Conservation (phyloP, 2,329 filamentous ascomycete species). For the Aspergillus melleus region DNA sequence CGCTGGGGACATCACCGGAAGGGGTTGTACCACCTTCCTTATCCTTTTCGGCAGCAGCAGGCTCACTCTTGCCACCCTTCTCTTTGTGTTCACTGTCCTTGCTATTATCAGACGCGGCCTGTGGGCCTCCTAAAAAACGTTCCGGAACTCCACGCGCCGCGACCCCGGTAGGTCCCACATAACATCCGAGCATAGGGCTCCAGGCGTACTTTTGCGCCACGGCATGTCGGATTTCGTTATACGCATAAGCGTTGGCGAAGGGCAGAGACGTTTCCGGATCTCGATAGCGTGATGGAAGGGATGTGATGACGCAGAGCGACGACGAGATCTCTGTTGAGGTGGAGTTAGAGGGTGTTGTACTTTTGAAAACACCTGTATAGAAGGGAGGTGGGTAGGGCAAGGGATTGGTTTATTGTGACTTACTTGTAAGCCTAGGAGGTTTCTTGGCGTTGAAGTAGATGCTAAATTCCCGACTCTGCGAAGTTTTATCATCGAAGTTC, state of each 20-base stretch:
- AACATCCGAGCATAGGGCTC: constrained; percentile 78
- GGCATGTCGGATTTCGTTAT: constrained; percentile 73
- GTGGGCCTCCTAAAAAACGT: constrained; percentile 57
- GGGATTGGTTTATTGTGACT: constrained; percentile 15
- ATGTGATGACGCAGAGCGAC: constrained; percentile 77
- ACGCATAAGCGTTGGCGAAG: constrained; percentile 78
- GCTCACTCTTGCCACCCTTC: constrained; percentile 1
- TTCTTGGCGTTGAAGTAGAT: constrained; percentile 58
- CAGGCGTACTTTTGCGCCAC: constrained; percentile 74
- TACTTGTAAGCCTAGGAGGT: constrained; percentile 49
- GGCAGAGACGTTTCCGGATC: constrained; percentile 82
- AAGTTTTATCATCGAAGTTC: constrained; percentile 57
- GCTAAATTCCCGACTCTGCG: constrained; percentile 54
- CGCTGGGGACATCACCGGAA: neutral
- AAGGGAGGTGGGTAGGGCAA: neutral
- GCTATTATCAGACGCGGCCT: constrained; percentile 15
- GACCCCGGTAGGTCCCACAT: constrained; percentile 66
- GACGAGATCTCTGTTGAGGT: constrained; percentile 41
- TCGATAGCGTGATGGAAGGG: constrained; percentile 74
- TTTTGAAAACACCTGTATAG: neutral
- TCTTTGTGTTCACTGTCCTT: constrained; percentile 13
- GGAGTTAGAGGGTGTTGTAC: neutral
- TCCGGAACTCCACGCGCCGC: constrained; percentile 75
- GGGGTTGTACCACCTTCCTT: constrained; percentile 11
- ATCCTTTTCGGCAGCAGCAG: constrained; percentile 8